A percentile compares a stretch with the other conserved stretches of the same genome.
phyloP scores from a whole-genome alignment of 441 rosid species.

The Jatropha multifida region DNA sequence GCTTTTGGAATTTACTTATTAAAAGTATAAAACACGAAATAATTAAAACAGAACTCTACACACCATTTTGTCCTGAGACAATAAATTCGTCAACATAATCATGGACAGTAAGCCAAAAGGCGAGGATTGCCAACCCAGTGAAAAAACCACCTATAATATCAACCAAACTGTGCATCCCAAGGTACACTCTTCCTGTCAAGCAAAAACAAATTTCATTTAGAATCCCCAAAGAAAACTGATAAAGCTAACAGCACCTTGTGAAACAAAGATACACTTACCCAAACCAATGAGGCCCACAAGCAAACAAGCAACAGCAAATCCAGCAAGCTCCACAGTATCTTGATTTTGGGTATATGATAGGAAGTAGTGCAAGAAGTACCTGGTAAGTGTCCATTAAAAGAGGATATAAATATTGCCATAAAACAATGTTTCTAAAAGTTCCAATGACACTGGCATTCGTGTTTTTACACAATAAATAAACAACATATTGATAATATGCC shows the following conservation, averaged over 20 bases:
- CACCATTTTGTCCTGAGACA: constrained; percentile 81
- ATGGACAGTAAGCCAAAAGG: constrained; percentile 63
- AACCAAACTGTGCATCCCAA: constrained; percentile 95
- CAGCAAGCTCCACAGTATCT: constrained; percentile 44
- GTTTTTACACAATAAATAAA: neutral
- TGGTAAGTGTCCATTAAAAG: constrained; percentile 30
- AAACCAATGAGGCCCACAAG: constrained; percentile 62
- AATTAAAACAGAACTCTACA: constrained; percentile 16
- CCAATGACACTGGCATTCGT: neutral
- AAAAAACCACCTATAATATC: constrained; percentile 78
- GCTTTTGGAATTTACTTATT: neutral
- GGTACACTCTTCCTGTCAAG: constrained; percentile 92
- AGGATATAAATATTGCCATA: constrained; percentile 8
- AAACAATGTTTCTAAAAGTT: neutral
- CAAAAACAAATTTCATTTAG: constrained; percentile 32
- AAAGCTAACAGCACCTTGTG: constrained; percentile 8
- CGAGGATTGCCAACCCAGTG: constrained; percentile 69
- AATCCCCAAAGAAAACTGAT: constrained; percentile 10
- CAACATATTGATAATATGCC: neutral
- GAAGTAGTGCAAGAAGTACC: constrained; percentile 73
- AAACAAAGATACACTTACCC: constrained; percentile 48
- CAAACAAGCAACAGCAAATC: constrained; percentile 61
- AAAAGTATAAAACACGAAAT: constrained; percentile 2
- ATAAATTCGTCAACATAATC: constrained; percentile 61
- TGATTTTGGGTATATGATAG: constrained; percentile 42